phyloP scores from a whole-genome alignment of 228 moss, liverwort and hornwort genomes.

The Sphagnum fallax region DNA sequence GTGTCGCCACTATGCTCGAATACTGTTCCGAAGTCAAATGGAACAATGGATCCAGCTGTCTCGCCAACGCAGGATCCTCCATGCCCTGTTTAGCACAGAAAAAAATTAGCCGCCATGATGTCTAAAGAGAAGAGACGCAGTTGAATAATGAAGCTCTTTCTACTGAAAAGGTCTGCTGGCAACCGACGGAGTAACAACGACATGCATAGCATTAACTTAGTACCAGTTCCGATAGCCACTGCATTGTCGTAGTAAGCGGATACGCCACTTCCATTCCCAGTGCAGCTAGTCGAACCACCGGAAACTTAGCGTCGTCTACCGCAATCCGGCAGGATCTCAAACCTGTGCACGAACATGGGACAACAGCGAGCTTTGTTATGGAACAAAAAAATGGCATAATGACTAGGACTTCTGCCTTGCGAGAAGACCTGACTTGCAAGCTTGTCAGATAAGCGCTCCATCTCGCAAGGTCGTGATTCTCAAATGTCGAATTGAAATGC shows the following conservation, averaged over 20 bases:
- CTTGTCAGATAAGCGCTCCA: too few relatives aligned
- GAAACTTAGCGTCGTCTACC: too few relatives aligned
- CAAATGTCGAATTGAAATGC: too few relatives aligned
- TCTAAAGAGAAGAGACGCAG: neutral
- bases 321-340: too few relatives aligned
- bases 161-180: neutral
- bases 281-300: too few relatives aligned
- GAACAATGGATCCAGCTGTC: slow-evolving; percentile 68
- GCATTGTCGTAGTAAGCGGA: slow-evolving; percentile 46
- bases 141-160: neutral
- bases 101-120: too few relatives aligned
- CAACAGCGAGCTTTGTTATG: too few relatives aligned
- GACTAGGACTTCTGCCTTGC: too few relatives aligned
- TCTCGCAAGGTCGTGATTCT: too few relatives aligned
- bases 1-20: slow-evolving; percentile 6
- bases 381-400: too few relatives aligned
- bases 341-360: too few relatives aligned
- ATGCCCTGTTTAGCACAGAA: slow-evolving; percentile 35
- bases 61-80: slow-evolving; percentile 60
- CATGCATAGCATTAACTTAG: neutral
- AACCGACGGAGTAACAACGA: neutral
- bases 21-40: slow-evolving; percentile 24
- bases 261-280: slow-evolving; percentile 40
- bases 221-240: slow-evolving; percentile 90
- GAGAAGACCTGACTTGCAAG: too few relatives aligned